phyloP scores from a whole-genome alignment of 495 filamentous ascomycete species.

The Aspergillus campestris region DNA sequence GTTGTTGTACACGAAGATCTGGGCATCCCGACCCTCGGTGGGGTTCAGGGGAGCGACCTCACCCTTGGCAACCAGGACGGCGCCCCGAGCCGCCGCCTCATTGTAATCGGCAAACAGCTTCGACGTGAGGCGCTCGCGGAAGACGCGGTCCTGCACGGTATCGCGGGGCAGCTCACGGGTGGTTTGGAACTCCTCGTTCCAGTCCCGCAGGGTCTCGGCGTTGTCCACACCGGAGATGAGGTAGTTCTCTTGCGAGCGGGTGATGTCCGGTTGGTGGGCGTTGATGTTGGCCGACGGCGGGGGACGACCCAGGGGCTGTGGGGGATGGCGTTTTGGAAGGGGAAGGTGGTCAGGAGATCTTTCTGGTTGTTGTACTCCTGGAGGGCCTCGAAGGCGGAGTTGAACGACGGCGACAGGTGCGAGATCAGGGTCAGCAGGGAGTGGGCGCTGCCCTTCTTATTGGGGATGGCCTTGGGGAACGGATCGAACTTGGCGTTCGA shows the following conservation, averaged over 20 bases:
- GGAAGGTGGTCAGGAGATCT: slow-evolving; percentile 87
- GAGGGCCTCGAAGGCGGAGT: slow-evolving; percentile 58
- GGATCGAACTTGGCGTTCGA: slow-evolving; percentile 90
- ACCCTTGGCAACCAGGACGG: slow-evolving; percentile 85
- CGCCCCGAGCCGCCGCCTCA: slow-evolving; percentile 87
- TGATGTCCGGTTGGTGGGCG: slow-evolving; percentile 72
- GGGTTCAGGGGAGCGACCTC: slow-evolving; percentile 97
- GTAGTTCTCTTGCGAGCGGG: slow-evolving; percentile 87
- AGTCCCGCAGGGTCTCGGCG: slow-evolving; percentile 88
- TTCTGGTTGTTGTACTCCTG: slow-evolving; percentile 74
- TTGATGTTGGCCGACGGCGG: slow-evolving; percentile 50
- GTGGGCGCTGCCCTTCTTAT: slow-evolving; percentile 58
- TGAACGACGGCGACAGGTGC: slow-evolving; percentile 75
- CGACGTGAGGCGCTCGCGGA: slow-evolving; percentile 84
- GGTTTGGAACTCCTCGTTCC: slow-evolving; percentile 99
- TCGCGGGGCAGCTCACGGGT: slow-evolving; percentile 90
- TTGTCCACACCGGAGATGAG: slow-evolving; percentile 85
- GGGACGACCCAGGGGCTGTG: slow-evolving; percentile 85
- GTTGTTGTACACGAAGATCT: slow-evolving; percentile 99
- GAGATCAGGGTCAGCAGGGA: slow-evolving; percentile 76
- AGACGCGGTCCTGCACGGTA: slow-evolving; percentile 89
- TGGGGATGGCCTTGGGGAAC: slow-evolving; percentile 59
- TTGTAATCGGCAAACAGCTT: slow-evolving; percentile 98
- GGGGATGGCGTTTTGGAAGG: slow-evolving; percentile 87
- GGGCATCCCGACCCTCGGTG: slow-evolving; percentile 83